Evolutionary conservation across 495 filamentous ascomycete species (phyloP).

Genomic region (Neurospora sp.): DNA sequence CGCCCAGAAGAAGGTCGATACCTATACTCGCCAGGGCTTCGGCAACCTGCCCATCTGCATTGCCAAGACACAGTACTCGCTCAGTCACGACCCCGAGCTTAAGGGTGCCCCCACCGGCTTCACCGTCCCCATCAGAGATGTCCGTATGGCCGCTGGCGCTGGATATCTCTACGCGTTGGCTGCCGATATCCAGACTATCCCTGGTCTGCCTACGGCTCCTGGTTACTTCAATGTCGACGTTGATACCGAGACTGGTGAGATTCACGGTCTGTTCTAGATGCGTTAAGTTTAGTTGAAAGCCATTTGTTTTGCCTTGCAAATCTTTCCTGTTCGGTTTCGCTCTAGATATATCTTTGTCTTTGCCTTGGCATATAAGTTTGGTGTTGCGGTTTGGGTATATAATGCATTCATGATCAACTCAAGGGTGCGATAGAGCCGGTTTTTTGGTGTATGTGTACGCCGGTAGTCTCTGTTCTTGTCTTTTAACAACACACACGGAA

Average conservation of each 20-base stretch:
- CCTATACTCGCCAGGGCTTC: constrained; percentile 86
- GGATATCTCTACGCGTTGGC: constrained; percentile 93
- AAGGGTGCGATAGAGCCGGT: neutral
- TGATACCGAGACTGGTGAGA: constrained; percentile 86
- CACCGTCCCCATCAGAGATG: constrained; percentile 89
- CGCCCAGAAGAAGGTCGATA: constrained; percentile 91
- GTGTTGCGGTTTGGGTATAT: neutral
- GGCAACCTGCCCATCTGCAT: constrained; percentile 90
- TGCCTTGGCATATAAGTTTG: neutral
- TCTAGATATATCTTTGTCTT: neutral
- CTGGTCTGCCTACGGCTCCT: constrained; percentile 87
- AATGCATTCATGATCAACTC: constrained; percentile 16
- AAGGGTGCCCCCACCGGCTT: constrained; percentile 97
- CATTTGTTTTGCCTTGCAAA: neutral
- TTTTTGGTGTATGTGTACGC: neutral
- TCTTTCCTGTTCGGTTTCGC: neutral
- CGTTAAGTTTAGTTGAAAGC: neutral
- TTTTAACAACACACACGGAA: neutral
- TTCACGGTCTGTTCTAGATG: constrained; percentile 82
- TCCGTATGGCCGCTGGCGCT: constrained; percentile 85
- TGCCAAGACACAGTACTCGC: constrained; percentile 95
- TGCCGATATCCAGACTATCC: constrained; percentile 97
- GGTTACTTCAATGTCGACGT: constrained; percentile 96
- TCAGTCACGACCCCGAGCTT: constrained; percentile 85
- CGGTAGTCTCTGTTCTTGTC: neutral